Percentiles rank a stretch among this genome's conserved stretches.
Evolutionary conservation across 129 eudicot genomes (phyloP).

Genomic region (Lonicera japonica): DNA sequence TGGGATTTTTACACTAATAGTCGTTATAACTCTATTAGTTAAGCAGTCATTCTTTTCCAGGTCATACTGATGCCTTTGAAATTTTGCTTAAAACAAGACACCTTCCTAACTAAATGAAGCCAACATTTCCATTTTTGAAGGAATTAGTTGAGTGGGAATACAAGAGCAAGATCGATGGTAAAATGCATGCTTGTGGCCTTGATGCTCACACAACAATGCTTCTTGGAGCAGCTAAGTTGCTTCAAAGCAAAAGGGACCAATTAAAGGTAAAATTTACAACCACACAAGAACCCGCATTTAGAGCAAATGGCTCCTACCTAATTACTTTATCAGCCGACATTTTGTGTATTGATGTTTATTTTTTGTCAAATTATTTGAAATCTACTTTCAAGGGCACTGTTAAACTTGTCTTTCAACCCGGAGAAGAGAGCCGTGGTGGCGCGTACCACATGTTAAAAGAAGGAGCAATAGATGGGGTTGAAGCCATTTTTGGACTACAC

Average conservation of each 20-base stretch:
- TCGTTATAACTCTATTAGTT: too few species aligned
- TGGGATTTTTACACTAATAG: too few species aligned
- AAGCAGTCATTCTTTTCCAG: too few species aligned
- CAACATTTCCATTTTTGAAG: constrained; percentile 13
- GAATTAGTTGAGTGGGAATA: constrained; percentile 60
- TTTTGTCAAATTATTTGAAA: too few species aligned
- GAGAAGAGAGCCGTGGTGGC: constrained; percentile 61
- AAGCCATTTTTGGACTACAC: constrained; percentile 20
- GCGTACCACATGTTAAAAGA: constrained; percentile 50
- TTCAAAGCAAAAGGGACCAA: constrained; percentile 21
- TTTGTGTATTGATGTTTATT: neutral
- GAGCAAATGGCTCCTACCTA: neutral
- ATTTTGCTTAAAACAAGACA: too few species aligned
- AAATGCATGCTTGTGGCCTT: constrained; percentile 75
- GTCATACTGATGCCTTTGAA: too few species aligned
- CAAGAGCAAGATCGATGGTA: constrained; percentile 53
- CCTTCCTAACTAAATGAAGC: neutral
- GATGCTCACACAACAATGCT: constrained; percentile 65
- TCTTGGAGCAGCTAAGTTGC: constrained; percentile 62
- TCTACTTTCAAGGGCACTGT: constrained; percentile 60
- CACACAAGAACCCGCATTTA: neutral
- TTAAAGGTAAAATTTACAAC: constrained; percentile 33
- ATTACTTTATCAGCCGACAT: neutral
- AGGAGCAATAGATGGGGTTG: constrained; percentile 41
- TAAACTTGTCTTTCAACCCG: constrained; percentile 63